Conservation (phyloP, 2,329 filamentous ascomycete genomes). For the Monosporascus sp. region DNA sequence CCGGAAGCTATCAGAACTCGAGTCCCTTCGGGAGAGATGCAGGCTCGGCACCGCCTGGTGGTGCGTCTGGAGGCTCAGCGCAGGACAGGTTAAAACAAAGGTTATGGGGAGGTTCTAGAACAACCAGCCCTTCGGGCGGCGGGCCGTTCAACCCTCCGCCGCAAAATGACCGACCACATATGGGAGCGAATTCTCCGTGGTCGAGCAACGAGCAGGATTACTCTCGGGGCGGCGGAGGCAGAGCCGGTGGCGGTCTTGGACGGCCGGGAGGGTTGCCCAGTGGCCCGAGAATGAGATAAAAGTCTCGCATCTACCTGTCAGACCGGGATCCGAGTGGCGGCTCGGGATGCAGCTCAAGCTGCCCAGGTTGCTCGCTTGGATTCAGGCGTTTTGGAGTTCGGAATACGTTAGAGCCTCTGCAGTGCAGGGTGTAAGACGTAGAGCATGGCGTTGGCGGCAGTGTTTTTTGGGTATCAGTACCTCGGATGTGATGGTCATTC, state of each 20-base stretch:
- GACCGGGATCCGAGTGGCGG: no score
- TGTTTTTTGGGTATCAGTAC: neutral
- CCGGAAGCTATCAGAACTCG: conserved; percentile 65
- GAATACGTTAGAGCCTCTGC: neutral
- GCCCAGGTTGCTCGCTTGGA: neutral
- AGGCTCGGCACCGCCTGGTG: conserved; percentile 30
- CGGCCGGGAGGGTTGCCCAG: conserved; percentile 2
- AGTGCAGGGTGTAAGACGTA: neutral
- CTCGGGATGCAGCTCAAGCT: no score
- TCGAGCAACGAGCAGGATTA: neutral
- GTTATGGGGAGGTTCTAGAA: conserved; percentile 62
- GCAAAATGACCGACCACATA: conserved; percentile 20
- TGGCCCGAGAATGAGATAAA: neutral
- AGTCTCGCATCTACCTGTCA: no score
- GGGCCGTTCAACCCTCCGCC: conserved; percentile 42
- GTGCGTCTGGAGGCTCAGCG: conserved; percentile 49
- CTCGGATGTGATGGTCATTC: neutral
- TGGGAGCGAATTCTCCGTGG: no score
- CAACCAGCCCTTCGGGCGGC: conserved; percentile 46
- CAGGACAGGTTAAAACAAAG: conserved; percentile 79
- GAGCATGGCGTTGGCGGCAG: neutral
- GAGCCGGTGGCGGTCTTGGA: neutral
- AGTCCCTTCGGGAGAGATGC: conserved; percentile 22
- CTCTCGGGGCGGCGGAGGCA: neutral
- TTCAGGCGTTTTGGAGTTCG: neutral